Percentiles rank a stretch among this genome's conserved stretches.
phyloP scores from a whole-genome alignment of 2,329 filamentous ascomycete species.

The Eurotiales sp. region DNA sequence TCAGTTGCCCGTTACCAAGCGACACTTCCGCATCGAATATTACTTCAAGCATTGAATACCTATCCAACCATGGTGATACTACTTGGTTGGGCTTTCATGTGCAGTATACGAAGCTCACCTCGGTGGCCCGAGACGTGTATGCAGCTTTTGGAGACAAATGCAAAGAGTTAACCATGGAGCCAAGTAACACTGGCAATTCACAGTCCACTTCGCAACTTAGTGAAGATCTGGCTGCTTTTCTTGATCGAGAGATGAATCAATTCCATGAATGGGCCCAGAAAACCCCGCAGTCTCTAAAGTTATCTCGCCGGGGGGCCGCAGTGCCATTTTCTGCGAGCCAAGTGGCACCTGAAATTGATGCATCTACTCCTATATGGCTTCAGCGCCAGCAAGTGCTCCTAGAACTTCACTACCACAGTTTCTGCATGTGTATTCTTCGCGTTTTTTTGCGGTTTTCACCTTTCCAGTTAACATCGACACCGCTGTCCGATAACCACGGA shows the following conservation, averaged over 20 bases:
- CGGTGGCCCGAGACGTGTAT: slow-evolving; percentile 30
- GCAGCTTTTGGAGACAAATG: slow-evolving; percentile 24
- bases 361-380: slow-evolving; percentile 32
- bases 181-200: background rate
- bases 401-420: slow-evolving; percentile 36
- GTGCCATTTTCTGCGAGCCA: slow-evolving; percentile 32
- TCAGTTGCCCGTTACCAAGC: slow-evolving; percentile 3
- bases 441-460: slow-evolving; percentile 32
- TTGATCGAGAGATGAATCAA: slow-evolving; percentile 21
- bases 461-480: slow-evolving; percentile 6
- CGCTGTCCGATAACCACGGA: slow-evolving; percentile 23
- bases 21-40: slow-evolving; percentile 17
- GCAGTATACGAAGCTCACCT: slow-evolving; percentile 32
- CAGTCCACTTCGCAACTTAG: background rate
- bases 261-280: slow-evolving; percentile 27
- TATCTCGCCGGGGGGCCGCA: slow-evolving; percentile 24
- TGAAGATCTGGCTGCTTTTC: slow-evolving; percentile 19
- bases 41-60: slow-evolving; percentile 22
- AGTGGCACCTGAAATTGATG: slow-evolving; percentile 26
- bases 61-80: slow-evolving; percentile 22
- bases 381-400: slow-evolving; percentile 36
- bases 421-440: slow-evolving; percentile 31
- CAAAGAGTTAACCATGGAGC: background rate
- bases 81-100: slow-evolving; percentile 38
- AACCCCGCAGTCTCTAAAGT: slow-evolving; percentile 35